Conservation (phyloP, 1,139 yeast genomes). For the Magnusiomyces sp. region DNA sequence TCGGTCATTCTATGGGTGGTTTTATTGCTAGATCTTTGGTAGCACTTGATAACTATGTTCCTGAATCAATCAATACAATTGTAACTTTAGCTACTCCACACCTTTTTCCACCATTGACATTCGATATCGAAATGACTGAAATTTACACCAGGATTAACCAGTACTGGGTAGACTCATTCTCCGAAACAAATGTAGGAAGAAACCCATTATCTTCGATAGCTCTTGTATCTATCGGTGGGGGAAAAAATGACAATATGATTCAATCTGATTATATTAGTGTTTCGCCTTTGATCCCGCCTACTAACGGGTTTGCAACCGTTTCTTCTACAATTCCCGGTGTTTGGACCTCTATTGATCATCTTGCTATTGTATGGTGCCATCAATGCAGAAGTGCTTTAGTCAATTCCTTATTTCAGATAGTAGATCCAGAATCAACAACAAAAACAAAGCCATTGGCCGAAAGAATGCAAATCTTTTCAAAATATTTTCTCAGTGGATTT, state of each 20-base stretch:
- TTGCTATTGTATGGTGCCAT: slow-evolving; percentile 96
- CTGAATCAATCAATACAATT: slow-evolving; percentile 71
- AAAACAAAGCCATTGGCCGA: slow-evolving; percentile 41
- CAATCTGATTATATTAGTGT: slow-evolving; percentile 89
- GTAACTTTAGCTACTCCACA: slow-evolving; percentile 90
- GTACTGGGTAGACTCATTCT: slow-evolving; percentile 67
- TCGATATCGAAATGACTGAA: slow-evolving; percentile 77
- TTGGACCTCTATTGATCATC: slow-evolving; percentile 93
- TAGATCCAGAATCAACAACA: slow-evolving; percentile 46
- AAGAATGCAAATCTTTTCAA: slow-evolving; percentile 50
- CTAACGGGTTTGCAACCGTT: slow-evolving; percentile 75
- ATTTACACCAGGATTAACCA: slow-evolving; percentile 68
- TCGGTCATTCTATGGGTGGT: slow-evolving; percentile 98
- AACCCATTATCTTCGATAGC: slow-evolving; percentile 30
- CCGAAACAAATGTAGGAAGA: slow-evolving; percentile 18
- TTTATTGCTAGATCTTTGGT: slow-evolving; percentile 78
- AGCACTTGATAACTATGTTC: slow-evolving; percentile 65
- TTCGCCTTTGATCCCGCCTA: slow-evolving; percentile 59
- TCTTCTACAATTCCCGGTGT: slow-evolving; percentile 84
- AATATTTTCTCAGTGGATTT: slow-evolving; percentile 48
- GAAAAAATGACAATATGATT: slow-evolving; percentile 66
- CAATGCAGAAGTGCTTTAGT: slow-evolving; percentile 67
- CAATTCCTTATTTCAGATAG: slow-evolving; percentile 49
- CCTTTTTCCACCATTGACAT: slow-evolving; percentile 87
- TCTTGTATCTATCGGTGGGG: slow-evolving; percentile 78